A percentile compares a stretch with the other conserved stretches of the same genome.
Evolutionary conservation across 495 filamentous ascomycete genomes (phyloP).

Genomic region (Penicillium longicatenatum): DNA sequence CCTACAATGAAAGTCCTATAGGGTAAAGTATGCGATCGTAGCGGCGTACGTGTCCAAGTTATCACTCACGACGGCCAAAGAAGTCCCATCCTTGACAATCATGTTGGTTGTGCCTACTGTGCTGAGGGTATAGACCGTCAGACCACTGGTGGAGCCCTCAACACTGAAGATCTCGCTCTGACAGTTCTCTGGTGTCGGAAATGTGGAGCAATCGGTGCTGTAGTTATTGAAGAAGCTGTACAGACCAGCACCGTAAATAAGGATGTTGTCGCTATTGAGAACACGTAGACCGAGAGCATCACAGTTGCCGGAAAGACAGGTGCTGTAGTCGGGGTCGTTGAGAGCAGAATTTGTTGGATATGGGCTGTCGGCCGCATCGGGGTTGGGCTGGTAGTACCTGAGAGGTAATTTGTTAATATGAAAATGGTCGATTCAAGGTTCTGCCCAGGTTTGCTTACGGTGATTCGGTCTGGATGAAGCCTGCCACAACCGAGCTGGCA

Average conservation of each 20-base stretch:
- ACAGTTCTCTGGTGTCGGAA: constrained; percentile 52
- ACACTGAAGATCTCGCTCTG: constrained; percentile 64
- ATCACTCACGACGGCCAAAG: constrained; percentile 50
- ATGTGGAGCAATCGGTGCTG: constrained; percentile 46
- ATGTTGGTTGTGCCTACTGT: constrained; percentile 51
- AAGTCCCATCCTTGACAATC: constrained; percentile 50
- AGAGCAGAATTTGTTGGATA: constrained; percentile 50
- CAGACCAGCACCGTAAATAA: constrained; percentile 70
- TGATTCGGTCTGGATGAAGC: constrained; percentile 83
- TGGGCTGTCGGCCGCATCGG: constrained; percentile 57
- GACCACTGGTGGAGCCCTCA: constrained; percentile 36
- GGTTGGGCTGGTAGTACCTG: constrained; percentile 65
- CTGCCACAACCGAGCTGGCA: constrained; percentile 70
- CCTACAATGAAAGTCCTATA: constrained; percentile 14
- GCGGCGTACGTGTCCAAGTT: constrained; percentile 58
- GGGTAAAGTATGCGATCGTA: constrained; percentile 52
- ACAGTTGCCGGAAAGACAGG: constrained; percentile 54
- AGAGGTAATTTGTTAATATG: neutral
- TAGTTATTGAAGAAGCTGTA: constrained; percentile 77
- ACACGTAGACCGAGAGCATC: constrained; percentile 69
- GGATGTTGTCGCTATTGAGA: constrained; percentile 56
- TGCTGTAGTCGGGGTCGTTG: constrained; percentile 61
- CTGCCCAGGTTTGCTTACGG: constrained; percentile 38
- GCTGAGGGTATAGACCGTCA: constrained; percentile 51
- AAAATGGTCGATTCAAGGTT: neutral